Conservation (phyloP, 768 basidiomycete species). For the Paxillus ammoniavirescens region DNA sequence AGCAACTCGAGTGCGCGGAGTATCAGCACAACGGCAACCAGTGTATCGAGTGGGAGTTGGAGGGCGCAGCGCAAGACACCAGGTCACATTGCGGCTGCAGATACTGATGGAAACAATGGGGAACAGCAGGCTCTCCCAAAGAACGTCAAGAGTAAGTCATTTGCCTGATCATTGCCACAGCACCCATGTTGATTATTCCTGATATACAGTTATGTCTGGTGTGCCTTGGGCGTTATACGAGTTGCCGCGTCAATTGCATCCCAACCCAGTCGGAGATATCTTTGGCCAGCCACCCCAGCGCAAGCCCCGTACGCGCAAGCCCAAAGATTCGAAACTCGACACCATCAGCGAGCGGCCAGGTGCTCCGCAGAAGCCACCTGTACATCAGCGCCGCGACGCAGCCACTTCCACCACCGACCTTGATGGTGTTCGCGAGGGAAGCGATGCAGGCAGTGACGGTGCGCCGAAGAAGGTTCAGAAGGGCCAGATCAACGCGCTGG, state of each 20-base stretch:
- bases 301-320: constrained; percentile 66
- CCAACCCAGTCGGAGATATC: constrained; percentile 60
- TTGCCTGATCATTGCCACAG: neutral
- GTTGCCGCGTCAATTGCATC: constrained; percentile 63
- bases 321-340: constrained; percentile 64
- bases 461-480: constrained; percentile 79
- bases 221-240: constrained; percentile 74
- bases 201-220: constrained; percentile 62
- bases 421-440: constrained; percentile 30
- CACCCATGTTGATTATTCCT: constrained; percentile 1
- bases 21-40: constrained; percentile 78
- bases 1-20: constrained; percentile 69
- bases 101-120: constrained; percentile 14
- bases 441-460: constrained; percentile 33
- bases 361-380: constrained; percentile 41
- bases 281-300: constrained; percentile 56
- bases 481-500: constrained; percentile 85
- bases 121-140: constrained; percentile 43
- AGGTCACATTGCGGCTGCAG: constrained; percentile 14
- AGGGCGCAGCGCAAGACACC: constrained; percentile 42
- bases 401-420: constrained; percentile 77
- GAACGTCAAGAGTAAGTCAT: constrained; percentile 79
- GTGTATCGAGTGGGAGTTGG: constrained; percentile 74
- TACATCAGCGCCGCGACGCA: constrained; percentile 56
- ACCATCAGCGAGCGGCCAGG: constrained; percentile 73